These are phyloP conservation scores for Rhodotorula mucilaginosa DNA, from an alignment of 1,284 basidiomycete species.

Conservation along the genomic window DNA sequence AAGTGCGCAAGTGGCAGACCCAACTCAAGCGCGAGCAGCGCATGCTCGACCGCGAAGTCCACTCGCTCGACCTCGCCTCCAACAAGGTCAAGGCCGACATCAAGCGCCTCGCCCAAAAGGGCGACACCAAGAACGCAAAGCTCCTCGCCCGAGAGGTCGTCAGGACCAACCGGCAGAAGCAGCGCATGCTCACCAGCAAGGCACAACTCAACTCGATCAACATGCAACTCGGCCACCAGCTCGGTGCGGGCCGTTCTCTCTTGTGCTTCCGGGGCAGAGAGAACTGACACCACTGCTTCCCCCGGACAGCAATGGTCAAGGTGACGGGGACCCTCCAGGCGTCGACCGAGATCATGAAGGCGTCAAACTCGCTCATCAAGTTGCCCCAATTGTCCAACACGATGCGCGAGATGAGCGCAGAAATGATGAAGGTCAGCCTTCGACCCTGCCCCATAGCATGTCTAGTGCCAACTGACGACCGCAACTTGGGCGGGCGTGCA, in stretches of 20 bases:
- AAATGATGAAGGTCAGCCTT: slow-evolving; percentile 78
- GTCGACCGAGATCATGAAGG: slow-evolving; percentile 98
- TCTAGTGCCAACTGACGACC: no score
- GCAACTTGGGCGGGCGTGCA: not conserved
- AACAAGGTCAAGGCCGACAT: slow-evolving; percentile 77
- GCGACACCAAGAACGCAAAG: slow-evolving; percentile 87
- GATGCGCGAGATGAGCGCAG: slow-evolving; percentile 98
- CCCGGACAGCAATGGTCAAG: slow-evolving; percentile 79
- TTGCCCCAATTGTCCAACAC: slow-evolving; percentile 86
- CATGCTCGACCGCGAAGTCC: slow-evolving; percentile 83
- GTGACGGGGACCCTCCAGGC: slow-evolving; percentile 95
- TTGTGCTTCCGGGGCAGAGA: not conserved
- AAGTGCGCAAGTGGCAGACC: slow-evolving; percentile 79
- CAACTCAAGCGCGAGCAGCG: slow-evolving; percentile 78
- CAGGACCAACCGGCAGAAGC: slow-evolving; percentile 88
- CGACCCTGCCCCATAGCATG: no score
- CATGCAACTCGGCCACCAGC: slow-evolving; percentile 86
- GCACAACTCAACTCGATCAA: slow-evolving; percentile 88
- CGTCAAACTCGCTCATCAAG: slow-evolving; percentile 86
- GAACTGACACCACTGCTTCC: not conserved
- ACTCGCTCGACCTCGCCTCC: slow-evolving; percentile 82
- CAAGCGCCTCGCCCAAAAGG: slow-evolving; percentile 86
- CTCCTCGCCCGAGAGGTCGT: slow-evolving; percentile 87
- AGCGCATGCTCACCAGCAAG: slow-evolving; percentile 85
- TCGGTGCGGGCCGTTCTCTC: slow-evolving; percentile 62